Base-by-base conservation (phyloP, 768 basidiomycete species). In the Cystofilobasidium ferigula region DNA sequence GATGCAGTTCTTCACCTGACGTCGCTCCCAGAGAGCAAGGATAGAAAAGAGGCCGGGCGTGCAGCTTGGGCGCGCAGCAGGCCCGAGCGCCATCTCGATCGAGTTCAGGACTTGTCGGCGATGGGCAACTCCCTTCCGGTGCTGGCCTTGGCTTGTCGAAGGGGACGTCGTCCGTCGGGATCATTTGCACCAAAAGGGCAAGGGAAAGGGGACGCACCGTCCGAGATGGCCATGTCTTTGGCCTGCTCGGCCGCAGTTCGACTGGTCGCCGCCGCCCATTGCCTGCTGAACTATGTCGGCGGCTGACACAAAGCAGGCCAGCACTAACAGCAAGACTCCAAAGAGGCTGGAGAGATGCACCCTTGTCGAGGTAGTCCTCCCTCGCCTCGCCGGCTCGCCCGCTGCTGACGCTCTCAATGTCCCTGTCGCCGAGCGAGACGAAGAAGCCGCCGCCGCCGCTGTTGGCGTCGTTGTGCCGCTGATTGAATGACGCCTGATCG, bases 241-340 rank as follows among this genome's bases (percentile, higher is more conserved):
- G 73, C 62, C 71, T 79, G 78, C 70, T 79, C 79, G 35, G 76
- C 28, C 5, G 75, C 77, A 24, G 68, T 79, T 71, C 24, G 72
- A 70, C 71, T 80, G 79, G 45, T 71, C 69, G 16, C 78, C 78
- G 54, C 75, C 63, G 38, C 74, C 72, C 38, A 80, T 69, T 35
- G 79, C 71, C 69, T 80, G 77, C 68, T 80, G 79, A 22, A 79
- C 74, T 42, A 76, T 76, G 68, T 80, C 78, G 22, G 75, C 45
- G 28, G 36, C 40, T 61, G n/a, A n/a, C 30, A 24, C 8, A 28
- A 59, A 7, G 8, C 24, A 30, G 9, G n/a, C 57, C n/a, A 30
- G 13, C 8, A 13, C 10, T 24, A 32, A 14, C 35, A 54, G 26
- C 20, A 32, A 54, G 56, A 57, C 54, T 32, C 30, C 35, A 36